A percentile compares a stretch with the other conserved stretches of the same genome.
These are phyloP conservation scores for Omphalotus guepiniiformis DNA, from an alignment of 768 basidiomycete species.

Conservation along the genomic window DNA sequence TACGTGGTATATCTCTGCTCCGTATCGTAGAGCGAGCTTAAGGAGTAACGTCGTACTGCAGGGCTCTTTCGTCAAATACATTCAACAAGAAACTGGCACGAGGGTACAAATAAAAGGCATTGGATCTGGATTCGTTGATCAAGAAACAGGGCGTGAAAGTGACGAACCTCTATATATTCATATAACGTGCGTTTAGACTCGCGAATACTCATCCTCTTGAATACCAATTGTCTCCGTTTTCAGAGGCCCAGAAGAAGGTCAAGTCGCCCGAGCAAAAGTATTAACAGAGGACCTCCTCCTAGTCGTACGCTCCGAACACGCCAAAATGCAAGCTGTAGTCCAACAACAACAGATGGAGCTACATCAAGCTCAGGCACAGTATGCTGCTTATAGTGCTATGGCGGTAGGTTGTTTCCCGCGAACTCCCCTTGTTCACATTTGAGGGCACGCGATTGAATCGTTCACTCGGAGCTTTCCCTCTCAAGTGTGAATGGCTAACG, in stretches of 20 bases:
- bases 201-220: slow-evolving; percentile 1
- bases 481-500: slow-evolving; percentile 11
- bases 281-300: slow-evolving; percentile 85
- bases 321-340: slow-evolving; percentile 63
- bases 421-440: slow-evolving; percentile 10
- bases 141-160: slow-evolving; percentile 81
- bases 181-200: slow-evolving; percentile 62
- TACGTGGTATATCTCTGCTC: slow-evolving; percentile 30
- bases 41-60: slow-evolving; percentile 22
- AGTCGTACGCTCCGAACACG: slow-evolving; percentile 86
- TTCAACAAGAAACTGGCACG: slow-evolving; percentile 93
- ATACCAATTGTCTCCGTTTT: neutral
- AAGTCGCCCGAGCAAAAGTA: slow-evolving; percentile 82
- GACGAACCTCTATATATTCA: slow-evolving; percentile 92
- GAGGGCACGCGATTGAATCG: slow-evolving; percentile 8
- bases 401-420: slow-evolving; percentile 39
- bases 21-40: neutral
- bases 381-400: slow-evolving; percentile 67
- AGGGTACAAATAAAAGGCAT: slow-evolving; percentile 96
- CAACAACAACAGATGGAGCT: slow-evolving; percentile 83
- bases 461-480: slow-evolving; percentile 8
- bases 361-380: slow-evolving; percentile 78
- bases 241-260: slow-evolving; percentile 79
- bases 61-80: slow-evolving; percentile 98
- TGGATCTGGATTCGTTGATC: slow-evolving; percentile 93